A percentile compares a stretch with the other conserved stretches of the same genome.
Evolutionary conservation across 441 rosid genomes (phyloP).

Genomic region (Brassica balearica): DNA sequence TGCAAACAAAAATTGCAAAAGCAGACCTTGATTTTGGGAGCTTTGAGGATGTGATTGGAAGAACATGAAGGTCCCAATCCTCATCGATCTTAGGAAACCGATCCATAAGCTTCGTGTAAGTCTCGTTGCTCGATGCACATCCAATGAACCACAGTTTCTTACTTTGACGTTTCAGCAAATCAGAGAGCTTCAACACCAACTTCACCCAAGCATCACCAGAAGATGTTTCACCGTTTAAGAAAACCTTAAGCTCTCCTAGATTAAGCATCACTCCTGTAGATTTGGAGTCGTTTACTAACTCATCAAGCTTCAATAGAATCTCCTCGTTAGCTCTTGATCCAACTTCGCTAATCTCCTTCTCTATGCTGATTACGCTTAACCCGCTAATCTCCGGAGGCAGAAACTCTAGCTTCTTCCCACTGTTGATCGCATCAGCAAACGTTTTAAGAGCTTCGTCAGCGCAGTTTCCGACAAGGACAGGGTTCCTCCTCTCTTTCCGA

Average conservation of each 20-base stretch:
- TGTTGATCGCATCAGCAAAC: conserved; percentile 49
- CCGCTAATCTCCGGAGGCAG: conserved; percentile 48
- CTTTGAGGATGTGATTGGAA: conserved; percentile 63
- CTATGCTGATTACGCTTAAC: conserved; percentile 48
- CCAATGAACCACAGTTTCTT: conserved; percentile 67
- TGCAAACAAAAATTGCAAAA: too few species aligned
- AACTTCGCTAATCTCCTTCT: conserved; percentile 48
- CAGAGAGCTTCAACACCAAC: conserved; percentile 53
- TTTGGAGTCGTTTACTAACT: conserved; percentile 39
- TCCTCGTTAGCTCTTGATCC: conserved; percentile 41
- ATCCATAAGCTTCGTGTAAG: conserved; percentile 51
- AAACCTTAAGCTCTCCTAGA: conserved; percentile 63
- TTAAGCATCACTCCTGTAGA: conserved; percentile 51
- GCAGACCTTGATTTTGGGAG: conserved; percentile 66
- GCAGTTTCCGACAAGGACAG: conserved; percentile 62
- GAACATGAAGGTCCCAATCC: conserved; percentile 76
- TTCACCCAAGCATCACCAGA: conserved; percentile 37
- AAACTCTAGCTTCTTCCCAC: conserved; percentile 41
- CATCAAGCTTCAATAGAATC: conserved; percentile 48
- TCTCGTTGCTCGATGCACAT: conserved; percentile 57
- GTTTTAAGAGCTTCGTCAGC: conserved; percentile 57
- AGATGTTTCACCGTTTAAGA: conserved; percentile 39
- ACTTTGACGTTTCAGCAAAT: conserved; percentile 46
- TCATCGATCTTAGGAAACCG: conserved; percentile 59
- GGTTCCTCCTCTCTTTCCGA: conserved; percentile 48